Base-by-base conservation (phyloP, 2,329 filamentous ascomycete genomes). In the Aspergillus arachidicola region DNA sequence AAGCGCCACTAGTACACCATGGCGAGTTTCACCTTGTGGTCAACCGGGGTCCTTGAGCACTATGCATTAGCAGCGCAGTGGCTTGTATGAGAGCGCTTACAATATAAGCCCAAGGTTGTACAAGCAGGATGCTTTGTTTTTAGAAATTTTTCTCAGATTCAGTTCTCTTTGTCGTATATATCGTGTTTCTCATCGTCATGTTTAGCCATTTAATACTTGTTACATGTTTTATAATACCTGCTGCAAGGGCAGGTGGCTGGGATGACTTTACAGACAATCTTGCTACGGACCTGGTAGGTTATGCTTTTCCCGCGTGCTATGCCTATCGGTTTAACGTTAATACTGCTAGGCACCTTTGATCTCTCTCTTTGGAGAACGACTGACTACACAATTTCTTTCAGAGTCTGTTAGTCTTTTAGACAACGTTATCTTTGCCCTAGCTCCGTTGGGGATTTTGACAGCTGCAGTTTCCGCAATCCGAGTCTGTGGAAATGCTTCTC, bases 311-410 rank as follows among this genome's bases (percentile, higher is more conserved):
- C 19, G 34, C 12, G 6, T 38, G 16, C 38, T 41, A 12, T 16
- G 14, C 16, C 10, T 26, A n/a, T 2, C 2, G 11, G 26, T 32
- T 16, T 19, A 30, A 43, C 43, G 32, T 10, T 57, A 28, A 51
- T 2, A 19, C 38, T 19, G 5, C 26, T 41, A 78, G 73, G 75
- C 76, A 16, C 76, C 76, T 1, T 61, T 79, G 4, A 75, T 80
- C 12, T 66, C 74, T 10, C 71, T 82, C 0, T 84, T 84, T 43
- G 82, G 82, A 1, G 82, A 84, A 46, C 73, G 77, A 23, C 76
- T 83, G 4, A 80, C 81, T 0, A 83, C 80, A 68, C 82, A 84
- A 66, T 84, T 82, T 59, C 75, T 84, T 28, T 83, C 80, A 54
- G 76, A 83, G 38, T 78, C 78, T 0, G 73, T 79, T 2, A 76